Base-by-base conservation (phyloP, 2,329 filamentous ascomycete species). In the Monosporascus sp. region DNA sequence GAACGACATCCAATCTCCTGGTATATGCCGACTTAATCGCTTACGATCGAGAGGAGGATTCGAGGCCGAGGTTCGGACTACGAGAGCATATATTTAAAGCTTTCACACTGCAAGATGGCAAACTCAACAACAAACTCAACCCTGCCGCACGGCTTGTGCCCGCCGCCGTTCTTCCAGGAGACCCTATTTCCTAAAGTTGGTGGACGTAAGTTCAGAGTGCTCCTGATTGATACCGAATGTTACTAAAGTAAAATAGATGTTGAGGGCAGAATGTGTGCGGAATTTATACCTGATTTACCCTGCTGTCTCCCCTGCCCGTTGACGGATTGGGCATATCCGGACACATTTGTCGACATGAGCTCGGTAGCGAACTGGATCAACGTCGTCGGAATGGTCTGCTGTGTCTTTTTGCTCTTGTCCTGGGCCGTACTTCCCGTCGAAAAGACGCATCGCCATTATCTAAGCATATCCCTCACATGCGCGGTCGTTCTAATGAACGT, bases 251-350 rank as follows among this genome's bases (percentile, higher is more conserved):
- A 31, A 34, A n/a, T 55, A 85, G 82, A 76, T 61, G 64, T 78
- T 37, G 65, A 67, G 44, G 81, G 81, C 53, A 79, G 87, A 55
- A 78, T 86, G 59, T 90, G 66, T 52, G 55, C 65, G 80, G 69
- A 64, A 8, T 60, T 81, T 24, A 66, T 74, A 6, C 70, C 73
- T 11, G 76, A 76, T 37, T 62, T 85, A 5, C 77, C 76, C 37
- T 99, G 94, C 70, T 99, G 94, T 70, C 72, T 99, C 53, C 94
- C 94, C 56, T 99, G 94, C 70, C 94, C 94, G 34, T 79, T 90
- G 65, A 88, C 88, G 11, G 83, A 93, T 53, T 97, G 88, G 86
- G 73, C 82, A 24, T 85, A 86, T 59, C 77, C 82, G 14, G 78
- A 84, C 59, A 79, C 73, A 63, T 87, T 88, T 68, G 58, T 73